Evolutionary conservation across 2,329 filamentous ascomycete species (phyloP).

Genomic region (Botrytis hyacinthi): DNA sequence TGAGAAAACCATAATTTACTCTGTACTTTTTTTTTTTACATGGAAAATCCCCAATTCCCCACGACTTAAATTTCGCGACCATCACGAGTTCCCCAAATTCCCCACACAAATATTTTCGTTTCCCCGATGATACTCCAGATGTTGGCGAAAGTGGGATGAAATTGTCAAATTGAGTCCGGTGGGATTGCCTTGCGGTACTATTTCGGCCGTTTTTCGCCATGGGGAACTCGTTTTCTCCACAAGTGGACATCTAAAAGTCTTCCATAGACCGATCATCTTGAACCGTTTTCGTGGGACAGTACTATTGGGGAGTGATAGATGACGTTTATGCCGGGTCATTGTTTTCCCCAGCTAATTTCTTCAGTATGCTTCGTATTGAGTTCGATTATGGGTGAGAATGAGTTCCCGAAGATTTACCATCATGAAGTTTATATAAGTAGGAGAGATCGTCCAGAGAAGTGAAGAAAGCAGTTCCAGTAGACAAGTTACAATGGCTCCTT

Average conservation of each 20-base stretch:
- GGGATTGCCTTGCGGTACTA: neutral
- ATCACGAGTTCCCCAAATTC: slow-evolving; percentile 12
- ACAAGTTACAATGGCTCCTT: slow-evolving; percentile 16
- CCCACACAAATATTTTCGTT: neutral
- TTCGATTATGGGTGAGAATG: neutral
- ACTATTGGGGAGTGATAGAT: neutral
- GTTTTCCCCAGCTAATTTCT: neutral
- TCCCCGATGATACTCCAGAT: slow-evolving; percentile 1
- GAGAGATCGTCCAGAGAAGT: neutral
- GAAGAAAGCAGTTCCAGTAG: slow-evolving; percentile 1
- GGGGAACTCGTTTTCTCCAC: neutral
- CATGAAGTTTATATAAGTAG: slow-evolving; percentile 2
- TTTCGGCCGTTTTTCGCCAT: neutral
- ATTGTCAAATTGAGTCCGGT: neutral
- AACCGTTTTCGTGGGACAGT: neutral
- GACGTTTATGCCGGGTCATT: neutral
- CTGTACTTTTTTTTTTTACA: neutral
- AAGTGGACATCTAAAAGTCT: neutral
- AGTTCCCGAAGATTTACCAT: slow-evolving; percentile 11
- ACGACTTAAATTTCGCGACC: neutral
- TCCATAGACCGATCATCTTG: neutral
- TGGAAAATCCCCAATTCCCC: slow-evolving; percentile 1
- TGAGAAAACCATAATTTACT: neutral
- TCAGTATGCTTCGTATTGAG: neutral
- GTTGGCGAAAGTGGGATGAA: slow-evolving; percentile 9